Evolutionary conservation across 805 yeast species (phyloP).

Genomic region (Suhomyces sp.): DNA sequence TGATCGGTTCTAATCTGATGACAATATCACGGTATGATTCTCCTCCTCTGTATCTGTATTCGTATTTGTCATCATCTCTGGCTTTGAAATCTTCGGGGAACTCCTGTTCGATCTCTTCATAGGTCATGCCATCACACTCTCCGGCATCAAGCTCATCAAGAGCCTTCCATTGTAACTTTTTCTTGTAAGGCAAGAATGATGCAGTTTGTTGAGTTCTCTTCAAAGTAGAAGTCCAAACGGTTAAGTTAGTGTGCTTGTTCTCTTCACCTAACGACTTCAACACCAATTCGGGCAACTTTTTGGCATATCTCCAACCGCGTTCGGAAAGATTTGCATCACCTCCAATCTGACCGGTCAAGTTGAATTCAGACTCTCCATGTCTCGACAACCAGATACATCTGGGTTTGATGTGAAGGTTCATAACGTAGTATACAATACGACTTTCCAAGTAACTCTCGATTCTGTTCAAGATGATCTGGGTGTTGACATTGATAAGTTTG

Average conservation of each 20-base stretch:
- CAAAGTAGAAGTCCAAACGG: constrained; percentile 95
- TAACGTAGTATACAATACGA: constrained; percentile 90
- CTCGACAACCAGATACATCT: constrained; percentile 91
- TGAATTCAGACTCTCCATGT: constrained; percentile 93
- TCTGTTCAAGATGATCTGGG: constrained; percentile 83
- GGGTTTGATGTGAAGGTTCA: constrained; percentile 93
- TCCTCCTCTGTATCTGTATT: constrained; percentile 95
- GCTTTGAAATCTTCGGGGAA: constrained; percentile 96
- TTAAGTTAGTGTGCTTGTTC: constrained; percentile 52
- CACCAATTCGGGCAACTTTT: constrained; percentile 75
- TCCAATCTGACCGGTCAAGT: constrained; percentile 91
- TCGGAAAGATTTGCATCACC: constrained; percentile 87
- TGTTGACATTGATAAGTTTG: constrained; percentile 81
- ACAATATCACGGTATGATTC: constrained; percentile 96
- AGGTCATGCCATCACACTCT: constrained; percentile 92
- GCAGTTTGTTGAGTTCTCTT: constrained; percentile 93
- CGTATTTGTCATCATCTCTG: constrained; percentile 93
- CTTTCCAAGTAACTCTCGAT: constrained; percentile 88
- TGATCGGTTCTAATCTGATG: constrained; percentile 91
- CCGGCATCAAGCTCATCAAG: constrained; percentile 97
- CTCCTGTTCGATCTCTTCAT: constrained; percentile 79
- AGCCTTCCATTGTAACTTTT: constrained; percentile 90
- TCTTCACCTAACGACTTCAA: constrained; percentile 61
- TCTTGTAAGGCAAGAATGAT: constrained; percentile 69
- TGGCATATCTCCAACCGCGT: constrained; percentile 82